Percentiles rank a stretch among this genome's conserved stretches.
phyloP scores from a whole-genome alignment of 164 flowering plant genomes.

The Malania oleifera region DNA sequence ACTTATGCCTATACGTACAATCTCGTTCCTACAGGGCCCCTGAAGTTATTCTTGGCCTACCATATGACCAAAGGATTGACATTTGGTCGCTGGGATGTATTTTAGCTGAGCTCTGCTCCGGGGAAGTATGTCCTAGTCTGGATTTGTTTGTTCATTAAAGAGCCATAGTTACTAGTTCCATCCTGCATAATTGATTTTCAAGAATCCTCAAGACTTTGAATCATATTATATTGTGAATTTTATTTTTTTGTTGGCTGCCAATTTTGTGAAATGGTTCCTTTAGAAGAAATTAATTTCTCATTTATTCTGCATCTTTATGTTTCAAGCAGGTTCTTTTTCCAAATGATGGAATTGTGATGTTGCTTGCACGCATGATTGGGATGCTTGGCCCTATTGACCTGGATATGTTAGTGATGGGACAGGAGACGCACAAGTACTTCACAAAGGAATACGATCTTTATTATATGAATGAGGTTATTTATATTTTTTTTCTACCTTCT shows the following conservation, averaged over 20 bases:
- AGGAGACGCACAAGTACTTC: constrained; percentile 85
- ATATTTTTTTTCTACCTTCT: not conserved
- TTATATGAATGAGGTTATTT: constrained; percentile 64
- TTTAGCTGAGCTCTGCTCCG: constrained; percentile 85
- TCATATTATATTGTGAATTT: too few species aligned
- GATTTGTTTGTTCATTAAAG: not conserved
- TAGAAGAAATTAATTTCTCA: not conserved
- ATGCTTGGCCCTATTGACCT: constrained; percentile 79
- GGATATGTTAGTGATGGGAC: constrained; percentile 74
- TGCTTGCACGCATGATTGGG: constrained; percentile 78
- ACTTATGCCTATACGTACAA: constrained; percentile 83
- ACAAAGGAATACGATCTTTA: constrained; percentile 76
- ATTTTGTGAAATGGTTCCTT: not conserved
- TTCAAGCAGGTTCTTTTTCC: constrained; percentile 80
- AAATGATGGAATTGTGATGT: constrained; percentile 61
- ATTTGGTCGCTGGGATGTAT: constrained; percentile 97
- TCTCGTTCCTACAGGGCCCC: constrained; percentile 98
- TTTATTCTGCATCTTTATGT: constrained; percentile 2
- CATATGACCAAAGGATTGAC: constrained; percentile 82
- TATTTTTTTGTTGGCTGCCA: not conserved
- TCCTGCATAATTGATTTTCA: too few species aligned
- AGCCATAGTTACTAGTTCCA: too few species aligned
- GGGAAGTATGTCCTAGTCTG: constrained; percentile 55
- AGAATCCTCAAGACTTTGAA: too few species aligned
- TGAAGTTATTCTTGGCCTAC: constrained; percentile 87